These are phyloP conservation scores for Paulownia fortunei DNA, from an alignment of 257 asterid genomes.

Conservation along the genomic window DNA sequence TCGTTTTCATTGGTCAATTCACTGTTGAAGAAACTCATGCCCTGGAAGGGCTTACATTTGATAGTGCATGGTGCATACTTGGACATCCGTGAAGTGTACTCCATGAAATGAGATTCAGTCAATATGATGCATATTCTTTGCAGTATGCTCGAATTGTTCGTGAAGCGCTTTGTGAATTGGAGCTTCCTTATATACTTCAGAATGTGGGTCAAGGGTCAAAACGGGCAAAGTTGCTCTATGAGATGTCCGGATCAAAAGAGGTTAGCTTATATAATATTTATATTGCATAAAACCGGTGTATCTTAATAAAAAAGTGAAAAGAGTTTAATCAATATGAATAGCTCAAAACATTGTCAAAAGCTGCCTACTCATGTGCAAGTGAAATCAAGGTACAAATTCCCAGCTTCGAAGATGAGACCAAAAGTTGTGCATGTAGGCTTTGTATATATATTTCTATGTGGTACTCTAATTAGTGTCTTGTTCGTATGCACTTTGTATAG, in stretches of 20 bases:
- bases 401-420: background rate
- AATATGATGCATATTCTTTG: conserved; percentile 11
- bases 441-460: background rate
- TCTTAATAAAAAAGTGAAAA: background rate
- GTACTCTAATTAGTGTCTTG: background rate
- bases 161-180: conserved; percentile 82
- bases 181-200: conserved; percentile 71
- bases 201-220: conserved; percentile 71
- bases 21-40: background rate
- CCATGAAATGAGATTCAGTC: background rate
- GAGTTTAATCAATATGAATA: background rate
- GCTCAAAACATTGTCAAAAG: conserved; percentile 1
- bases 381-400: background rate
- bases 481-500: too few relatives aligned
- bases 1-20: too few relatives aligned
- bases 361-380: background rate
- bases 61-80: too few relatives aligned
- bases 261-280: conserved; percentile 37
- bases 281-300: background rate
- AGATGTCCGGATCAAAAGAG: conserved; percentile 69
- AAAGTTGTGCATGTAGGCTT: conserved; percentile 9
- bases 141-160: conserved; percentile 83
- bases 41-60: background rate
- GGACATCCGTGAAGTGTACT: background rate
- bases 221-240: conserved; percentile 48